Evolutionary conservation across 2,329 filamentous ascomycete genomes (phyloP).

Genomic region (Ceratocystiopsis sp.): DNA sequence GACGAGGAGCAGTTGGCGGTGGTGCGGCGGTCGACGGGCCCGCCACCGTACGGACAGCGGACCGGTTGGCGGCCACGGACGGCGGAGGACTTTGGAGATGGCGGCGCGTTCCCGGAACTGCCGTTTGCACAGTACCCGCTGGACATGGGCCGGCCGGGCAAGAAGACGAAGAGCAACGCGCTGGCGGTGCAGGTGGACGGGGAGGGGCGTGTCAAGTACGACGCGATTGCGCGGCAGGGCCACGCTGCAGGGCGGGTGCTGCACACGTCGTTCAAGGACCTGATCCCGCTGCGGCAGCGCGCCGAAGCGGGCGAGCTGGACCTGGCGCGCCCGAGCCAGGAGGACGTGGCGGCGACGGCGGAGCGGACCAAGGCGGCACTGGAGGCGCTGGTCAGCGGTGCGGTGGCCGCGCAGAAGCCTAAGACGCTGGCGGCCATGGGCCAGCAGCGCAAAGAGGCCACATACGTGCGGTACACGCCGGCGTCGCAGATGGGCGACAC

Average conservation of each 20-base stretch:
- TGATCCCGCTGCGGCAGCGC: constrained; percentile 84
- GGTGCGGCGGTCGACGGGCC: constrained; percentile 38
- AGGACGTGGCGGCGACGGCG: constrained; percentile 68
- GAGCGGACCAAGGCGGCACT: constrained; percentile 80
- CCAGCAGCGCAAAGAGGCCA: constrained; percentile 65
- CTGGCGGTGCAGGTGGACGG: constrained; percentile 82
- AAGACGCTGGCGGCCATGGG: constrained; percentile 65
- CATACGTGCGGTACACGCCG: constrained; percentile 89
- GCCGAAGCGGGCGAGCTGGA: constrained; percentile 88
- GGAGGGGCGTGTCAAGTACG: constrained; percentile 90
- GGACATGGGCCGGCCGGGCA: constrained; percentile 73
- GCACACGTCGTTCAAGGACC: constrained; percentile 89
- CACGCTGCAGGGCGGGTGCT: constrained; percentile 73
- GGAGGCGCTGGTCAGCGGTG: constrained; percentile 64
- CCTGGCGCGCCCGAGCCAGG: constrained; percentile 65
- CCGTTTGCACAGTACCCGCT: constrained; percentile 89
- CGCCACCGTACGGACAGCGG: constrained; percentile 76
- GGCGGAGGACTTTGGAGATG: constrained; percentile 87
- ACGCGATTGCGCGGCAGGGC: constrained; percentile 80
- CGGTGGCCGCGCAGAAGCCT: constrained; percentile 81
- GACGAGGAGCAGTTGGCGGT: constrained; percentile 76
- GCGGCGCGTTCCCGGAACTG: constrained; percentile 37
- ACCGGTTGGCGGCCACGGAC: constrained; percentile 78
- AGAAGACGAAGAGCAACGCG: constrained; percentile 56
- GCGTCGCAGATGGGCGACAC: constrained; percentile 91